Evolutionary conservation across 805 yeast species (phyloP).

Genomic region (Grigorovia yakushimaensis): DNA sequence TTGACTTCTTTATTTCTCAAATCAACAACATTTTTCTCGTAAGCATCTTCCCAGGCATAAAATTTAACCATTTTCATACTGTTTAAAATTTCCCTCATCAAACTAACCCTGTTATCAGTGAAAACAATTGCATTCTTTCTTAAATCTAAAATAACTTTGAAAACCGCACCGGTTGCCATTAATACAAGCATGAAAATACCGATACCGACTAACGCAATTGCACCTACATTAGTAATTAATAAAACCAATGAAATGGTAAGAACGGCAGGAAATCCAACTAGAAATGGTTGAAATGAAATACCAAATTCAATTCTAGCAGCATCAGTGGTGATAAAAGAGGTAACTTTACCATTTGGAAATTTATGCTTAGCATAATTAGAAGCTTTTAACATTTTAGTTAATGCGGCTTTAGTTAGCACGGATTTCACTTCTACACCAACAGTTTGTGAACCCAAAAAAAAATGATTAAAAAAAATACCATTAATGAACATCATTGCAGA

Average conservation of each 20-base stretch:
- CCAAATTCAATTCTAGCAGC: conserved; percentile 73
- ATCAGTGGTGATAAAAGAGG: conserved; percentile 75
- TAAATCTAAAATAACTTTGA: conserved; percentile 42
- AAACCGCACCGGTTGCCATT: conserved; percentile 34
- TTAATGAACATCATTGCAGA: conserved; percentile 42
- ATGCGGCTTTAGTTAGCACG: conserved; percentile 56
- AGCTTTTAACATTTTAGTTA: conserved; percentile 57
- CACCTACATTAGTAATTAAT: conserved; percentile 60
- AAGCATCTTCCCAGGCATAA: conserved; percentile 88
- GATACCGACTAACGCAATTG: conserved; percentile 61
- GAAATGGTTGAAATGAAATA: conserved; percentile 54
- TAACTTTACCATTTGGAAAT: conserved; percentile 60
- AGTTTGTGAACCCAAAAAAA: conserved; percentile 50
- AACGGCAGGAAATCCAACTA: conserved; percentile 55
- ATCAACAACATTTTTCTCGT: conserved; percentile 43
- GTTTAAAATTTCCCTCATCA: conserved; percentile 68
- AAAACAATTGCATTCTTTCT: conserved; percentile 49
- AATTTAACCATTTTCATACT: conserved; percentile 76
- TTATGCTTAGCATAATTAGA: conserved; percentile 47
- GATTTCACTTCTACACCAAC: conserved; percentile 67
- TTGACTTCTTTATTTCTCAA: conserved; percentile 55
- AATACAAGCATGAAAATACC: conserved; percentile 41
- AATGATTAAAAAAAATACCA: conserved; percentile 48
- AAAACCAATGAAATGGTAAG: conserved; percentile 54
- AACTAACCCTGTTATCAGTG: conserved; percentile 70